Percentiles rank a stretch among this genome's conserved stretches.
phyloP scores from a whole-genome alignment of 2,329 filamentous ascomycete genomes.

The Colletotrichum orbiculare region DNA sequence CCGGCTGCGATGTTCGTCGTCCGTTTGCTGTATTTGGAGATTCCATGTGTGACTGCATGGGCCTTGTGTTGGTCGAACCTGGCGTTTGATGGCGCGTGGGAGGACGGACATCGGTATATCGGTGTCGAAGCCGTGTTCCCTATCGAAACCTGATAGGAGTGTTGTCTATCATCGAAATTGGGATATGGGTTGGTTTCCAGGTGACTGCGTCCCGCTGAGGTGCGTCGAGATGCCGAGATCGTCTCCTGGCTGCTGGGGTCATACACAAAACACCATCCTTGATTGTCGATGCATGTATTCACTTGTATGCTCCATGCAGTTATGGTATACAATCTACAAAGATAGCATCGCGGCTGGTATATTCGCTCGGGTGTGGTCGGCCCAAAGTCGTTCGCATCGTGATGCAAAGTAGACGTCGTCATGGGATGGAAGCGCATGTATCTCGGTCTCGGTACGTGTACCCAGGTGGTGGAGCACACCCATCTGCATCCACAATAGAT shows the following conservation, averaged over 20 bases:
- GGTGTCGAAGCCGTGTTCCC: constrained; percentile 8
- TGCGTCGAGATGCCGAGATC: constrained; percentile 5
- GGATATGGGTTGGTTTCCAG: neutral
- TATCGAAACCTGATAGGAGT: neutral
- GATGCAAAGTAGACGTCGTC: neutral
- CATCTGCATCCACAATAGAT: too few species aligned
- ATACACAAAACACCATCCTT: neutral
- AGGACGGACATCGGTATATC: constrained; percentile 1
- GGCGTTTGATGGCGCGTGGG: neutral
- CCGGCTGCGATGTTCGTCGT: neutral
- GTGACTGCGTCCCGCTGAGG: neutral
- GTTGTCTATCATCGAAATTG: neutral
- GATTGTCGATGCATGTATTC: neutral
- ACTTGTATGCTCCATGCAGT: neutral
- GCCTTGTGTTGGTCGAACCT: neutral
- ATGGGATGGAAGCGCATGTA: neutral
- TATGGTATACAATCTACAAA: neutral
- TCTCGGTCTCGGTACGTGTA: neutral
- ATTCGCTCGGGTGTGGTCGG: neutral
- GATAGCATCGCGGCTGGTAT: constrained; percentile 5
- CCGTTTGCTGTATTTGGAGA: neutral
- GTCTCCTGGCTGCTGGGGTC: neutral
- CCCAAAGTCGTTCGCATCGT: neutral
- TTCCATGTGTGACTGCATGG: neutral
- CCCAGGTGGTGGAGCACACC: too few species aligned